Conservation (phyloP, 257 asterid genomes). For the Fraxinus cuspidata region DNA sequence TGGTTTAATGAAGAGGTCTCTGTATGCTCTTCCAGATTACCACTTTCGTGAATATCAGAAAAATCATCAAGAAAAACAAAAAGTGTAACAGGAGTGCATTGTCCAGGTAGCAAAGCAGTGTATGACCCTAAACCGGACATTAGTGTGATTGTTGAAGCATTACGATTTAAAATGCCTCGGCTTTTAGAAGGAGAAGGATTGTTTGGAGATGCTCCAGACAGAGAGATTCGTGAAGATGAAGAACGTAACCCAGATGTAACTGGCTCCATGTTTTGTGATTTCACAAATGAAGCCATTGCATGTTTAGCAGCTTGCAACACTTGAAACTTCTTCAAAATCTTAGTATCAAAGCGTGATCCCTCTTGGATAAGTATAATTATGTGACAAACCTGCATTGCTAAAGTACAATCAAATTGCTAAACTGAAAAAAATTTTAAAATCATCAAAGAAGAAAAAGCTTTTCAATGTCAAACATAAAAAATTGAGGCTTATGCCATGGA, state of each 20-base stretch:
- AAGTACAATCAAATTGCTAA: conserved; percentile 47
- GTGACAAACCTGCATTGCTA: conserved; percentile 97
- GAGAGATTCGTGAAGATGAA: conserved; percentile 49
- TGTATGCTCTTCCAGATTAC: conserved; percentile 52
- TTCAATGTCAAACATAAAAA: background rate
- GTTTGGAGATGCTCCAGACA: conserved; percentile 47
- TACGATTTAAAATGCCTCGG: conserved; percentile 64
- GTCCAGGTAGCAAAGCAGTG: conserved; percentile 85
- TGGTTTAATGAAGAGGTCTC: conserved; percentile 49
- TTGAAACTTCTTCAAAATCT: conserved; percentile 65
- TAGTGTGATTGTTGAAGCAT: conserved; percentile 51
- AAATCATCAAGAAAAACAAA: conserved; percentile 88
- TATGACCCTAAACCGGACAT: conserved; percentile 85
- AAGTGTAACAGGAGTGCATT: conserved; percentile 80
- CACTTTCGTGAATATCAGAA: conserved; percentile 50
- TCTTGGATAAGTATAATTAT: conserved; percentile 72
- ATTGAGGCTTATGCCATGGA: background rate
- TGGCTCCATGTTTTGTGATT: conserved; percentile 52
- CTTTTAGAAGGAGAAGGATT: conserved; percentile 72
- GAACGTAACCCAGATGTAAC: conserved; percentile 44
- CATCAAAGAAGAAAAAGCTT: conserved; percentile 7
- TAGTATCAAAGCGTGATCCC: conserved; percentile 84
- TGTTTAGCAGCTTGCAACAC: conserved; percentile 87
- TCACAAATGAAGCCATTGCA: conserved; percentile 56
- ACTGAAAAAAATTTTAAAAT: conserved; percentile 23